These are phyloP conservation scores for Neonectria hederae DNA, from an alignment of 2,329 filamentous ascomycete species.

Conservation along the genomic window DNA sequence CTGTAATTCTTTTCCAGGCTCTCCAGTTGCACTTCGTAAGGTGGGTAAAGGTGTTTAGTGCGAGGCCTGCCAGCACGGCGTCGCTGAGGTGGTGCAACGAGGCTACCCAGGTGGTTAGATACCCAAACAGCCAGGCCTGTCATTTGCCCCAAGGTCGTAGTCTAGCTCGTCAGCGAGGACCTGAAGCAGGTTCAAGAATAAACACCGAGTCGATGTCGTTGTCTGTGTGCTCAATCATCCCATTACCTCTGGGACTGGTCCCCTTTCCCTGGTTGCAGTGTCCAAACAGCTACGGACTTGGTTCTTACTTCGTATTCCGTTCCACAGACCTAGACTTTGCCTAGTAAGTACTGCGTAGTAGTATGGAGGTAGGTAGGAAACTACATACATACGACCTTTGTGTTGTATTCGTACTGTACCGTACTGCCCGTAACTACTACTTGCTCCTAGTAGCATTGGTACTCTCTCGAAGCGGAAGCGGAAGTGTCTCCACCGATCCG, in stretches of 20 bases:
- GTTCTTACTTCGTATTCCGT: too few relatives aligned
- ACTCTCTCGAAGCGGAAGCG: constrained; percentile 23
- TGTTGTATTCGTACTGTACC: too few relatives aligned
- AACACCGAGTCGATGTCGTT: not conserved
- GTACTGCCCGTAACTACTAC: not conserved
- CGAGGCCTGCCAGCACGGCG: not conserved
- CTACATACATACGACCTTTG: too few relatives aligned
- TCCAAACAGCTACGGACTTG: not conserved
- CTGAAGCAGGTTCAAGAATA: not conserved
- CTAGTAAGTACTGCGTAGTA: not conserved
- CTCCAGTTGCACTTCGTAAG: not conserved
- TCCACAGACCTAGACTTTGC: not conserved
- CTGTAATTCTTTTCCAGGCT: not conserved
- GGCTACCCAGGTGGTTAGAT: too few relatives aligned
- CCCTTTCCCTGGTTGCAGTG: not conserved
- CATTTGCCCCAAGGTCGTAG: not conserved
- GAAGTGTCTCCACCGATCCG: constrained; percentile 35
- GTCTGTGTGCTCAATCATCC: not conserved
- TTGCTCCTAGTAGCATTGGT: too few relatives aligned
- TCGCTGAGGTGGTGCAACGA: not conserved
- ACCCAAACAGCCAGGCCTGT: constrained; percentile 7
- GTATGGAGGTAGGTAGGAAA: too few relatives aligned
- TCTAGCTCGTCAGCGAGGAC: not conserved
- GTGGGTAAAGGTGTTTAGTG: not conserved
- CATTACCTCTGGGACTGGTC: not conserved